Conservation (phyloP, 805 yeast genomes). For the Lachancea nothofagi region DNA sequence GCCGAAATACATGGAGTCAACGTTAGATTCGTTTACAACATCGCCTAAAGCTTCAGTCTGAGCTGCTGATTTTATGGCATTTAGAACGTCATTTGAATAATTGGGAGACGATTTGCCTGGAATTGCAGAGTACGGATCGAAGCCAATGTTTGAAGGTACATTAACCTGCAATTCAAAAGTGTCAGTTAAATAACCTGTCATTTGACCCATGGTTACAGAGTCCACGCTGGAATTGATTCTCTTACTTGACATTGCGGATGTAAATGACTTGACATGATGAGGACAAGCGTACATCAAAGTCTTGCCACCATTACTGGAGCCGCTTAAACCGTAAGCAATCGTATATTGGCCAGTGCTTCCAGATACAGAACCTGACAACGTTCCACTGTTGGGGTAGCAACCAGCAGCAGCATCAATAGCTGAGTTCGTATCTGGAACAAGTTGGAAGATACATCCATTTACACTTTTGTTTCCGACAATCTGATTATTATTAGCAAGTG, state of each 20-base stretch:
- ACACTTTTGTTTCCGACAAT: slow-evolving; percentile 17
- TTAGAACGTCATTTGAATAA: slow-evolving; percentile 30
- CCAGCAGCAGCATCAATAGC: slow-evolving; percentile 61
- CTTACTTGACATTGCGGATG: slow-evolving; percentile 23
- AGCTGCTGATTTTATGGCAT: slow-evolving; percentile 34
- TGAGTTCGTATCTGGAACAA: slow-evolving; percentile 44
- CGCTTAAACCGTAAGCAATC: slow-evolving; percentile 40
- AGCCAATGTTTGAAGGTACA: slow-evolving; percentile 41
- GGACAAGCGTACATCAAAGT: slow-evolving; percentile 59
- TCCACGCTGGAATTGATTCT: slow-evolving; percentile 30
- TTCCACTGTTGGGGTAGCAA: slow-evolving; percentile 46
- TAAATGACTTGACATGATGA: slow-evolving; percentile 51
- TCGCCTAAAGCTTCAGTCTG: slow-evolving; percentile 33
- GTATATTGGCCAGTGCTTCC: slow-evolving; percentile 38
- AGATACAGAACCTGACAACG: slow-evolving; percentile 39
- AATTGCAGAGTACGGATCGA: slow-evolving; percentile 39
- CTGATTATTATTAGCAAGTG: slow-evolving; percentile 17
- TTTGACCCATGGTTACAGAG: slow-evolving; percentile 47
- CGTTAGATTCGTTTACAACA: slow-evolving; percentile 44
- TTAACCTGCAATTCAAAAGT: slow-evolving; percentile 38
- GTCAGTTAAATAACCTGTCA: slow-evolving; percentile 42
- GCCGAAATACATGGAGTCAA: slow-evolving; percentile 83
- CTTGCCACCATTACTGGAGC: slow-evolving; percentile 41
- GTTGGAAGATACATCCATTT: slow-evolving; percentile 51
- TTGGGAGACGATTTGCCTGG: slow-evolving; percentile 22